A percentile compares a stretch with the other conserved stretches of the same genome.
Evolutionary conservation across 2,329 filamentous ascomycete species (phyloP).

Genomic region (Podosphaera fusca): DNA sequence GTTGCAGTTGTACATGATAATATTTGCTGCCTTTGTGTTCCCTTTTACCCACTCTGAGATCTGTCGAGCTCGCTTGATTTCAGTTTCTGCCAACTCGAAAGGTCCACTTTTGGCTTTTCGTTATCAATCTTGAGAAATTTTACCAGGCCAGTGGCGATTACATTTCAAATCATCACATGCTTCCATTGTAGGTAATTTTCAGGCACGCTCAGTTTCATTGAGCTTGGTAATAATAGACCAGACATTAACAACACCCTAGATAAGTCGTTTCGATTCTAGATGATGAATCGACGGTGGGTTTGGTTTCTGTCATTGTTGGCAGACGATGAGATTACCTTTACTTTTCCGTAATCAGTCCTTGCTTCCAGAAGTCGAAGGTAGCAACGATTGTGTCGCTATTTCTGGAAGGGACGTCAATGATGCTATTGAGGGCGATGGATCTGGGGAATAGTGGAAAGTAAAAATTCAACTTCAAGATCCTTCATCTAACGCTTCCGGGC

Average conservation of each 20-base stretch:
- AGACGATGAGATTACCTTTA: not conserved
- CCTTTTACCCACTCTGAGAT: too few relatives aligned
- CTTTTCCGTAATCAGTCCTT: not conserved
- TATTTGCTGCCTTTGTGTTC: too few relatives aligned
- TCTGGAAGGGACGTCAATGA: not conserved
- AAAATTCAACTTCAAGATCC: not conserved
- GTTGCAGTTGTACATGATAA: too few relatives aligned
- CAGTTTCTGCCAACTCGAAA: too few relatives aligned
- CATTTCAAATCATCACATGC: too few relatives aligned
- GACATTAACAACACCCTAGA: not conserved
- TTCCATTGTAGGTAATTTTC: too few relatives aligned
- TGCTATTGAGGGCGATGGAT: not conserved
- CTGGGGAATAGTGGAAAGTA: not conserved
- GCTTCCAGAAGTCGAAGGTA: not conserved
- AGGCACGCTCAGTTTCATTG: too few relatives aligned
- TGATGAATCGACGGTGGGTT: not conserved
- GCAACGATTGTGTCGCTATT: not conserved
- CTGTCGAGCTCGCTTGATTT: too few relatives aligned
- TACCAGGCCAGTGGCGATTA: too few relatives aligned
- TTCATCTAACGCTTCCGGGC: not conserved
- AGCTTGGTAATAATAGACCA: not conserved
- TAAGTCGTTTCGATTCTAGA: not conserved
- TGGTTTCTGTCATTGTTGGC: not conserved
- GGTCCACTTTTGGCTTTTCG: too few relatives aligned
- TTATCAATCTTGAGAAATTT: too few relatives aligned